Evolutionary conservation across 257 asterid species (phyloP), one percentile per base, ranked within the genome.

Genomic region (Perilla frutescens): DNA sequence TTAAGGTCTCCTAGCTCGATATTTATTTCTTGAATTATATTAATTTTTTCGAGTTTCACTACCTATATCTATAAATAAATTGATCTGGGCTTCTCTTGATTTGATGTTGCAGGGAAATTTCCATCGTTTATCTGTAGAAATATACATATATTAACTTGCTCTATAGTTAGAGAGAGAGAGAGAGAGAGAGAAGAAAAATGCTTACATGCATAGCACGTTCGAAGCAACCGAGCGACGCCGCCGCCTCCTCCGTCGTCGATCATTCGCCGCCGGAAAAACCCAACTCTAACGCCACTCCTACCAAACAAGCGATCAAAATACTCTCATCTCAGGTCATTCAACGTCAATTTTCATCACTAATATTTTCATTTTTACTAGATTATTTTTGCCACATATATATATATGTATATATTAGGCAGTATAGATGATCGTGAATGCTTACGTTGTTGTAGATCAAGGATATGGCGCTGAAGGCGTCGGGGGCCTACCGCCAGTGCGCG

Each of bases 161-260:
- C 31, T 29, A 26, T 20, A 6, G 12, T 3, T 69, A 36, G 11
- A 68, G 55, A 13, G 77, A 48, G 31, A 20, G 26, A 20, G 26
- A 20, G 26, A 20, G 26, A 20, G 26, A 20, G 26, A 48, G n/a
- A 11, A 55, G 39, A 10, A 80, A 80, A 74, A 92, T 92, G 98
- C 93, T 90, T 66, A 90, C 96, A 78, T 92, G 98, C 93, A 90
- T 92, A 65, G 89, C 96, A 78, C 94, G 96, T 80, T 79, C 94
- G 44, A 90, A 90, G 87, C 93, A 85, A 69, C 40, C 86, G 36
- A 77, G 43, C 59, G 86, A 84, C 72, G 93, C 79, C 72, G 93
- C 79, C 13, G 70, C 69, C n/a, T 67, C 81, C 15, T 56, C 89
- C 6, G 6, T 73, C 31, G 6, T 71, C 73, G 80, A 50, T 63